Conservation (phyloP, 306 rosid genomes). For the Cercis canadensis region DNA sequence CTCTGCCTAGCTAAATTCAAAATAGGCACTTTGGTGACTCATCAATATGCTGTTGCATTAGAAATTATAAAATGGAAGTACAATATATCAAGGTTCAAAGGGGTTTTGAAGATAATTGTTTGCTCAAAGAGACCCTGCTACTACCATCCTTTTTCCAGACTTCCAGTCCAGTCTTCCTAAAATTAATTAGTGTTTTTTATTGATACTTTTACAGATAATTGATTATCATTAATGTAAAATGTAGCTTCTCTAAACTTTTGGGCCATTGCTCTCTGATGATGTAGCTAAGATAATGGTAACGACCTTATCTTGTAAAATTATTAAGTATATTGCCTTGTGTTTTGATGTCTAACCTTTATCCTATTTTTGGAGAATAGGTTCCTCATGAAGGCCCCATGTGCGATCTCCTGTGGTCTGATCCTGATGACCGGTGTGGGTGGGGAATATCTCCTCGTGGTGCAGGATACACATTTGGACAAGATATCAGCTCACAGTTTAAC, state of each 20-base stretch:
- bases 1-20: conserved; percentile 5
- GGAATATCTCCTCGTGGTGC: conserved; percentile 67
- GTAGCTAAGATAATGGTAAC: neutral
- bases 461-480: conserved; percentile 63
- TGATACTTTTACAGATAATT: too few species aligned
- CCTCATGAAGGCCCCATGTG: conserved; percentile 71
- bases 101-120: too few species aligned
- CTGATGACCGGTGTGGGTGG: conserved; percentile 64
- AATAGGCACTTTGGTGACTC: too few species aligned
- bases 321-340: neutral
- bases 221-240: neutral
- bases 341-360: neutral
- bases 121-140: too few species aligned
- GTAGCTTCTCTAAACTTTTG: neutral
- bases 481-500: conserved; percentile 48
- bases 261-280: neutral
- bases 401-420: conserved; percentile 64
- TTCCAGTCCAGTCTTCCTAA: neutral
- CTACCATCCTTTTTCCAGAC: too few species aligned
- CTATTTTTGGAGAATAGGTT: conserved; percentile 39
- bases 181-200: neutral
- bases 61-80: too few species aligned
- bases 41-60: too few species aligned
- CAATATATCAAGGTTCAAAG: too few species aligned
- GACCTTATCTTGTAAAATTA: neutral